phyloP scores from a whole-genome alignment of 441 rosid genomes.

The Jatropha multifida region DNA sequence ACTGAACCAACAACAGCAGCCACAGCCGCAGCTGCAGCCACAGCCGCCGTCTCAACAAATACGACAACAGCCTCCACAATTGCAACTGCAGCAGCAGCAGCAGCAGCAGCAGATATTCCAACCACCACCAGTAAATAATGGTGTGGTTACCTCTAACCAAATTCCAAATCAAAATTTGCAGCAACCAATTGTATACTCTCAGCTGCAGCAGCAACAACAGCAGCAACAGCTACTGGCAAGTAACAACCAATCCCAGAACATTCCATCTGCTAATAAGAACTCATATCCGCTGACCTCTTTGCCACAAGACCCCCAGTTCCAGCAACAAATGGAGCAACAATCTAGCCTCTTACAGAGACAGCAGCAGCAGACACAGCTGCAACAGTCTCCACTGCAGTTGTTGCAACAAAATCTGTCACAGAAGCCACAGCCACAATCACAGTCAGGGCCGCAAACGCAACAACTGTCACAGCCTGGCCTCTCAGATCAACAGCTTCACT shows the following conservation, averaged over 20 bases:
- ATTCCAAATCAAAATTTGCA: conserved; percentile 45
- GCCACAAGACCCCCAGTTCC: conserved; percentile 69
- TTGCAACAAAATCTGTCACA: conserved; percentile 63
- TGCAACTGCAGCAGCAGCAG: conserved; percentile 33
- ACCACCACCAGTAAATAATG: conserved; percentile 47
- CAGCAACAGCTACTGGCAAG: conserved; percentile 46
- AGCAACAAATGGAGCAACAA: conserved; percentile 68
- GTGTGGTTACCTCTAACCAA: conserved; percentile 40
- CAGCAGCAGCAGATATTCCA: conserved; percentile 52
- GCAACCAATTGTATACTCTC: conserved; percentile 56
- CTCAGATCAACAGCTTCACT: conserved; percentile 76
- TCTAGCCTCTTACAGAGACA: conserved; percentile 53
- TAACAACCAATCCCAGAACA: conserved; percentile 50
- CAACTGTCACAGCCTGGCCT: conserved; percentile 55
- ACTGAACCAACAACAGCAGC: conserved; percentile 33
- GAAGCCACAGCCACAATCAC: conserved; percentile 40
- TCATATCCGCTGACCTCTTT: conserved; percentile 55
- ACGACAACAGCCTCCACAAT: conserved; percentile 18
- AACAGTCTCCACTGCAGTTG: conserved; percentile 52
- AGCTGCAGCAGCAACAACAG: conserved; percentile 59
- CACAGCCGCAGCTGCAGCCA: conserved; percentile 39
- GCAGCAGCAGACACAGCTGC: conserved; percentile 65
- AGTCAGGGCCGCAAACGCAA: conserved; percentile 53
- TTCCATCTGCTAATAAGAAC: conserved; percentile 40
- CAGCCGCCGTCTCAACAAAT: conserved; percentile 29